Conservation (phyloP, 225 moss, liverwort and hornwort genomes). For the Pseudisothecium myosuroides region DNA sequence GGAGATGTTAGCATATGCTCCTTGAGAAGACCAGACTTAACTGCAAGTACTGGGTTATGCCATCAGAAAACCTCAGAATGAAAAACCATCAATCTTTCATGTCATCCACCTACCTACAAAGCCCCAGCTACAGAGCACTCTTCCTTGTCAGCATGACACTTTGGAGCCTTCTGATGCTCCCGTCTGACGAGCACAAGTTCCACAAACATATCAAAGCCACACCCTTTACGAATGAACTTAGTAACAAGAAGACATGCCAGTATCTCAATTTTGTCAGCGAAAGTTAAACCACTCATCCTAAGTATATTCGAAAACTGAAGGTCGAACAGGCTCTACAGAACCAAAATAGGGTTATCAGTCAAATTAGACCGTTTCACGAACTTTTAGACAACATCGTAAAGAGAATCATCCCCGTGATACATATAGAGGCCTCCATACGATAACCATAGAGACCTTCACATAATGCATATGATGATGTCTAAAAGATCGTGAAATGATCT, state of each 20-base stretch:
- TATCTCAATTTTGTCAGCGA: background rate
- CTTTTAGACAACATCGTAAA: background rate
- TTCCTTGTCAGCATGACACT: background rate
- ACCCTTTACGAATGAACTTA: background rate
- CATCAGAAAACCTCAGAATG: background rate
- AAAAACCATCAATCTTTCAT: background rate
- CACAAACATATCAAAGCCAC: conserved; percentile 11
- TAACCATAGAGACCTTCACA: background rate
- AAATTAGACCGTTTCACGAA: background rate
- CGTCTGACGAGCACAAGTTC: conserved; percentile 24
- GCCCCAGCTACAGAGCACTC: conserved; percentile 20
- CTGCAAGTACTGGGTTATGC: background rate
- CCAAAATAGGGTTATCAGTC: background rate
- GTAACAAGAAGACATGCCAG: background rate
- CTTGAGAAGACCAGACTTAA: background rate
- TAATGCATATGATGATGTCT: background rate
- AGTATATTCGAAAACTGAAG: background rate
- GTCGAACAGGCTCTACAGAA: background rate
- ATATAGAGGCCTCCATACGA: background rate
- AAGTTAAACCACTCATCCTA: background rate
- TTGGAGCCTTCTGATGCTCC: conserved; percentile 30
- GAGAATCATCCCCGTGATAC: background rate
- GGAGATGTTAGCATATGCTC: background rate
- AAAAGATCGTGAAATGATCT: background rate
- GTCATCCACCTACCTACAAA: conserved; percentile 4